Evolutionary conservation across 2,329 filamentous ascomycete species (phyloP), one percentile per base, ranked within the genome.

Genomic region (Huntiella savannae): DNA sequence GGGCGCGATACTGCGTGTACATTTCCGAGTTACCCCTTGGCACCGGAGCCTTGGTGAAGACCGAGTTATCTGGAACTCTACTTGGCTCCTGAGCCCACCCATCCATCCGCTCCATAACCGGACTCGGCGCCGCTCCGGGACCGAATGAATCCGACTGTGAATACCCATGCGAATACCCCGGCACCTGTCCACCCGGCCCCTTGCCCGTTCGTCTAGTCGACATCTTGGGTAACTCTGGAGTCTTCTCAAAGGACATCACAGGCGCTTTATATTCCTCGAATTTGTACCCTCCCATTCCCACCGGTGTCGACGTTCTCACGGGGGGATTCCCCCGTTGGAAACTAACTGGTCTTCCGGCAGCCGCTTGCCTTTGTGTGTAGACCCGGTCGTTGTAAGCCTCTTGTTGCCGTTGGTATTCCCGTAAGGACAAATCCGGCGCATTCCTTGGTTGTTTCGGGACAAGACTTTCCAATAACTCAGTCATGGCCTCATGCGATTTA

Each of bases 401-500:
- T 15, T 41, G 40, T n/a, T 19, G 5, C 15, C 19, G 17, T 32
- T 41, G 40, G n/a, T 41, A 41, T 10, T 41, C 40, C 17, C 19
- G 17, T n/a, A 41, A n/a, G 5, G 40, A 41, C 4, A 41, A 22
- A 10, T 41, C 37, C 8, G 44, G 44, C 10, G 13, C 44, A 19
- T 40, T 40, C 2, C 36, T 16, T 12, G 11, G 41, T 11, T 44
- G 43, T 5, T 33, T 40, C 17, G 38, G 33, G 17, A 33, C 39
- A 4, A 40, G 35, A 28, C 40, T 35, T 13, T 39, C 28, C 11
- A 49, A 17, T 5, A 34, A 19, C 5, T 36, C 37, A 2, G 88
- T 80, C 3, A 93, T 68, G 2, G 71, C 66, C 7, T 67, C 69
- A 55, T 92, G 84, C 0, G 82, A 74, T 56, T 81, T 82, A 55